Percentiles rank a stretch among this genome's conserved stretches.
Conservation (phyloP, 1,284 basidiomycete genomes). For the Irpex sp. region DNA sequence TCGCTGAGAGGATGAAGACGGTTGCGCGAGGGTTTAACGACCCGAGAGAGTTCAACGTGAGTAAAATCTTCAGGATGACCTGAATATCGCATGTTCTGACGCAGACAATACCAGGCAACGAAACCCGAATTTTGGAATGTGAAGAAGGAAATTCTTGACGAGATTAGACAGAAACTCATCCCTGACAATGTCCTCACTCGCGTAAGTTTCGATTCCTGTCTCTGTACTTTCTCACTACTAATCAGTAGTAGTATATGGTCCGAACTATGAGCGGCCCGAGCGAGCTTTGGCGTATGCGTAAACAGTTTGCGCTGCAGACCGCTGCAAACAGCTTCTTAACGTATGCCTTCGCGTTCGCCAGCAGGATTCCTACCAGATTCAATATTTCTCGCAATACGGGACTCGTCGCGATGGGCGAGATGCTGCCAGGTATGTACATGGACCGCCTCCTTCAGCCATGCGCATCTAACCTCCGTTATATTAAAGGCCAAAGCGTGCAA, state of each 20-base stretch:
- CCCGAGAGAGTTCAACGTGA: slow-evolving; percentile 46
- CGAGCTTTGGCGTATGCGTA: slow-evolving; percentile 96
- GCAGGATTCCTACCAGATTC: slow-evolving; percentile 84
- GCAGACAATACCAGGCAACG: slow-evolving; percentile 37
- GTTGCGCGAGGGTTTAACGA: slow-evolving; percentile 62
- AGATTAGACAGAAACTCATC: slow-evolving; percentile 86
- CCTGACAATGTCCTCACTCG: slow-evolving; percentile 87
- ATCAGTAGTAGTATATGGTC: slow-evolving; percentile 73
- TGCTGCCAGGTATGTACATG: slow-evolving; percentile 67
- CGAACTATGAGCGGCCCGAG: slow-evolving; percentile 81
- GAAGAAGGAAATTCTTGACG: slow-evolving; percentile 89
- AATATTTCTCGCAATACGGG: slow-evolving; percentile 89
- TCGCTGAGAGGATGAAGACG: slow-evolving; percentile 79
- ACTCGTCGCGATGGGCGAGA: slow-evolving; percentile 86
- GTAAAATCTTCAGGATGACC: slow-evolving; percentile 11
- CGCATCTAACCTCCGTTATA: background rate
- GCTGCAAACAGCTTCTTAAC: slow-evolving; percentile 93
- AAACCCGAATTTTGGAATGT: slow-evolving; percentile 73
- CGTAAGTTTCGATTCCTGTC: slow-evolving; percentile 42
- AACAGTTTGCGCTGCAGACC: slow-evolving; percentile 92
- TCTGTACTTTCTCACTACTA: background rate
- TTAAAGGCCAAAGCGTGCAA: slow-evolving; percentile 37
- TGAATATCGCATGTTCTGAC: background rate
- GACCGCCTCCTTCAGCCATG: background rate
- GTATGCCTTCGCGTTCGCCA: slow-evolving; percentile 83